Conservation (phyloP, 345 rosid species). For the Rhodamnia rubescens region DNA sequence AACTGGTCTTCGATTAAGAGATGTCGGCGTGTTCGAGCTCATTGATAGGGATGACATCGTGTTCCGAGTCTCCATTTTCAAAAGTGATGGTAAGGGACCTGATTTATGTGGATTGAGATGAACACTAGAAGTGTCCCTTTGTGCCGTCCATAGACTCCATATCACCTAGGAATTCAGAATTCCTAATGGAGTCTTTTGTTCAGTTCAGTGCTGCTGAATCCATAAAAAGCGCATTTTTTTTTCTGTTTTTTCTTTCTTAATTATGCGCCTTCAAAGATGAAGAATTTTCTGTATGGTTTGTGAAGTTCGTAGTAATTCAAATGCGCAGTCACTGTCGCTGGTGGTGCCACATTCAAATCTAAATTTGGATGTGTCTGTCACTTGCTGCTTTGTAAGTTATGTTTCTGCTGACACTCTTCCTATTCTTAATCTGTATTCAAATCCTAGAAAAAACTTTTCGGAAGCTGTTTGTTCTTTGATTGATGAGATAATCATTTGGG, state of each 20-base stretch:
- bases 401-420: not conserved
- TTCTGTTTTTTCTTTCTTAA: not conserved
- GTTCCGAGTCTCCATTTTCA: not conserved
- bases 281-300: not conserved
- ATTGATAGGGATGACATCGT: not conserved
- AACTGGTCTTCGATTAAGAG: not conserved
- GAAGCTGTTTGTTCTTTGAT: not conserved
- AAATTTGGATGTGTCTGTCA: not conserved
- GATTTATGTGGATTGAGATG: not conserved
- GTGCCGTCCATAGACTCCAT: not conserved
- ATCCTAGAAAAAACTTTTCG: not conserved
- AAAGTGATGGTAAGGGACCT: not conserved
- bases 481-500: not conserved
- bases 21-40: not conserved
- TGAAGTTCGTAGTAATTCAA: not conserved
- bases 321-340: not conserved
- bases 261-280: not conserved
- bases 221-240: not conserved
- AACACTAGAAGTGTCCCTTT: not conserved
- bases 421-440: not conserved
- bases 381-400: not conserved
- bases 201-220: not conserved
- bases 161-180: not conserved
- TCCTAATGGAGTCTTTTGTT: not conserved
- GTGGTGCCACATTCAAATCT: not conserved